Base-by-base conservation (phyloP, 257 asterid species). In the Verbascum thapsus region DNA sequence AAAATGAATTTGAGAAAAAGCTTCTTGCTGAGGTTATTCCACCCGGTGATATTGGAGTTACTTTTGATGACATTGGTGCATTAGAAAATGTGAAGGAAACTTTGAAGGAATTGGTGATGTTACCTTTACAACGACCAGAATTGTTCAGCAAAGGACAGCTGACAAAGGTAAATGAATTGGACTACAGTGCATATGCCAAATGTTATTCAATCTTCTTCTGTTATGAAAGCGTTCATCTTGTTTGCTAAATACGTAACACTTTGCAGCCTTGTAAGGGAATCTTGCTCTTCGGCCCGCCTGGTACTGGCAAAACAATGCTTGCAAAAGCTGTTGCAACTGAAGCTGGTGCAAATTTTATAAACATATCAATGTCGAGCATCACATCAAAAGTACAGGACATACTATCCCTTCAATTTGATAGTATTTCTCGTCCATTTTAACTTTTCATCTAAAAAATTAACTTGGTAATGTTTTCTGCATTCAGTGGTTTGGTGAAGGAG, bases 311-410 rank as follows among this genome's bases (percentile, higher is more conserved):
- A 78, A 90, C 97, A 53, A 87, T 90, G 95, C 86, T 90, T 64
- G 97, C 96, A 61, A 90, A 90, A 80, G 97, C 97, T 57, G 95
- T 90, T 76, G 97, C 97, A 56, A 90, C 95, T 4, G 95, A 87
- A 73, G 95, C 95, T 63, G 89, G 91, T 71, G 97, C 97, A 16
- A 89, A 90, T 81, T 90, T 87, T 74, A 84, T 87, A 32, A 90
- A 85, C 74, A 87, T 90, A 78, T 90, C 90, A n/a, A 83, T 87
- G 97, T 87, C 97, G 39, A 87, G 95, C 80, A 90, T 90, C 65
- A 85, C 95, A 13, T 90, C 97, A 12, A 90, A 87, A 85, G 95
- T 83, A 77, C 9, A 23, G 18, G n/a, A 53, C 61, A 22, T 49
- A 18, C n/a, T 49, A n/a, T 58, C 37, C 70, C 63, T 66, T 51